A percentile compares a stretch with the other conserved stretches of the same genome.
These are phyloP conservation scores for Talaromyces sp. DNA, from an alignment of 2,329 filamentous ascomycete species.

Conservation along the genomic window DNA sequence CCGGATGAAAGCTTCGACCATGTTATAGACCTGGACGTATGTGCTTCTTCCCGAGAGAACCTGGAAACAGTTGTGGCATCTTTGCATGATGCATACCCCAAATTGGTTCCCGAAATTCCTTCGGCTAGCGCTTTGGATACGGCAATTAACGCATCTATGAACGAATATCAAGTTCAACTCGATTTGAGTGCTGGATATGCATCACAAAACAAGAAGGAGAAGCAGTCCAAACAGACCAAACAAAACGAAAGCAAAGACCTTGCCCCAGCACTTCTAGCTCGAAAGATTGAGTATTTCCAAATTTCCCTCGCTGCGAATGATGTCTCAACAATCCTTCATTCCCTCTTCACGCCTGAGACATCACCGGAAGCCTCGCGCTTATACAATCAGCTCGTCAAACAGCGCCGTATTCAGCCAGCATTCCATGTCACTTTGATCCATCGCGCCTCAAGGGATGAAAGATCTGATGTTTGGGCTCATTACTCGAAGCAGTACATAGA, in stretches of 20 bases:
- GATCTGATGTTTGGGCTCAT: constrained; percentile 73
- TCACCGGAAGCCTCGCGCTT: constrained; percentile 63
- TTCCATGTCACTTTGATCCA: constrained; percentile 97
- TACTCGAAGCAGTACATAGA: constrained; percentile 64
- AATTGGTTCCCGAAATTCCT: constrained; percentile 68
- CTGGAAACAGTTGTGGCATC: constrained; percentile 75
- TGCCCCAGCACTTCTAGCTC: constrained; percentile 44
- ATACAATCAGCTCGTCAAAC: constrained; percentile 74
- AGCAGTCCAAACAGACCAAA: background rate
- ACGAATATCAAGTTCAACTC: constrained; percentile 77
- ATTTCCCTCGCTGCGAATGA: constrained; percentile 57
- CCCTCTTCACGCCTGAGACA: constrained; percentile 63
- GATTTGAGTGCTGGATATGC: constrained; percentile 60
- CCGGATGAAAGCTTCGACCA: constrained; percentile 83
- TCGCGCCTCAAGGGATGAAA: constrained; percentile 62
- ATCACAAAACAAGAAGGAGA: constrained; percentile 42
- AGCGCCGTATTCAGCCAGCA: constrained; percentile 73
- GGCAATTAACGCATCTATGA: constrained; percentile 74
- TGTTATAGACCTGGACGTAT: constrained; percentile 81
- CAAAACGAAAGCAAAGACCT: constrained; percentile 21
- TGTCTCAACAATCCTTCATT: constrained; percentile 65
- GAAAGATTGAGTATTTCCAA: constrained; percentile 68
- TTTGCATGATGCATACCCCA: constrained; percentile 76
- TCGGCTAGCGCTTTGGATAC: constrained; percentile 73
- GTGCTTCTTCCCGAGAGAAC: constrained; percentile 77